Evolutionary conservation across 805 yeast genomes (phyloP).

Genomic region (Tetrapisispora nanseiensis): DNA sequence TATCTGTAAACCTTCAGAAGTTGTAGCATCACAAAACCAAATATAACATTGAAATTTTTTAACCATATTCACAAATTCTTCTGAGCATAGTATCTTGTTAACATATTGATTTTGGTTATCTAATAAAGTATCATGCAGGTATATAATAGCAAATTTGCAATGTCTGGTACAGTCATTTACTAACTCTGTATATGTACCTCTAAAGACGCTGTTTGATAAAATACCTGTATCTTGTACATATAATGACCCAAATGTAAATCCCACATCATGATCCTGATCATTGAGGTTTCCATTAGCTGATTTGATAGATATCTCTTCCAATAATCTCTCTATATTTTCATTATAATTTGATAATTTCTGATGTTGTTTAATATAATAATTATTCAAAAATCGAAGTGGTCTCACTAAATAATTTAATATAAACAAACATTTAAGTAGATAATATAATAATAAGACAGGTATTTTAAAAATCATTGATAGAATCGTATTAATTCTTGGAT

Average conservation of each 20-base stretch:
- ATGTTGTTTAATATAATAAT: constrained; percentile 16
- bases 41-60: constrained; percentile 45
- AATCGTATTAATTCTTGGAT: too few species aligned
- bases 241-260: constrained; percentile 20
- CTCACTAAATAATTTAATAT: constrained; percentile 10
- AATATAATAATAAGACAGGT: constrained; percentile 15
- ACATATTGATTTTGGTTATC: constrained; percentile 50
- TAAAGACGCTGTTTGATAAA: constrained; percentile 24
- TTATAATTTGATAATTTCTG: constrained; percentile 8
- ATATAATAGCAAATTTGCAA: constrained; percentile 62
- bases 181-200: constrained; percentile 76
- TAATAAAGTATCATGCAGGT: constrained; percentile 63
- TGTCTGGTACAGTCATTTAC: constrained; percentile 58
- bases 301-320: constrained; percentile 12
- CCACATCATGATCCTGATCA: constrained; percentile 4
- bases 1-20: constrained; percentile 75
- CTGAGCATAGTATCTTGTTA: constrained; percentile 43
- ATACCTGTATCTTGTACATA: constrained; percentile 18
- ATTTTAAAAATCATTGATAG: not conserved
- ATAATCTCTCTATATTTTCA: constrained; percentile 7
- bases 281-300: constrained; percentile 3
- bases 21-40: constrained; percentile 85
- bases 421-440: constrained; percentile 7
- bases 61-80: constrained; percentile 38
- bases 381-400: constrained; percentile 15